Conservation (phyloP, 441 rosid genomes). For the Gossypium gossypioides region DNA sequence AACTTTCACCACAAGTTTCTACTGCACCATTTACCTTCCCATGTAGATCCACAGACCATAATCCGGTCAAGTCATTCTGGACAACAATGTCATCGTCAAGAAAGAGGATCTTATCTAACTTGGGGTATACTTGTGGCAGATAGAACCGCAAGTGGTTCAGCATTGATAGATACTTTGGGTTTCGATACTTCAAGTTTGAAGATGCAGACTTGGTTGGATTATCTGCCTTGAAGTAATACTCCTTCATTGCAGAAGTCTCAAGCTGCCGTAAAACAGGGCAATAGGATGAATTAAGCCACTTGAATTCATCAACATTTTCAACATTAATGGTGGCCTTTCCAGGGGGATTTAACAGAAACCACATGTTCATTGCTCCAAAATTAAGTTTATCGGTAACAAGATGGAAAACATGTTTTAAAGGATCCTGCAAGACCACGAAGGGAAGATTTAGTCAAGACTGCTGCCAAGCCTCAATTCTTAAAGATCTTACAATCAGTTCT, state of each 20-base stretch:
- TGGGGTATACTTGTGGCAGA: conserved; percentile 88
- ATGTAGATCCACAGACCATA: conserved; percentile 69
- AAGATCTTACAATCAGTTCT: conserved; percentile 2
- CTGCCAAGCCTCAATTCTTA: neutral
- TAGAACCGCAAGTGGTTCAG: conserved; percentile 89
- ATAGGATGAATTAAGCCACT: conserved; percentile 94
- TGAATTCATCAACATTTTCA: conserved; percentile 87
- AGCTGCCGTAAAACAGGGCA: conserved; percentile 97
- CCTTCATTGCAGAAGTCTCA: conserved; percentile 90
- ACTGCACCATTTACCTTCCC: conserved; percentile 97
- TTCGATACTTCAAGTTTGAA: conserved; percentile 86
- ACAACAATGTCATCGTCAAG: conserved; percentile 93
- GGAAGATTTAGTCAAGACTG: conserved; percentile 7
- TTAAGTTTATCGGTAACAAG: conserved; percentile 91
- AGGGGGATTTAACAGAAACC: conserved; percentile 95
- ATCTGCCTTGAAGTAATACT: conserved; percentile 91
- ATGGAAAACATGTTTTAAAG: conserved; percentile 90
- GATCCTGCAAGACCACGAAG: conserved; percentile 48
- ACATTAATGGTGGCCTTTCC: conserved; percentile 85
- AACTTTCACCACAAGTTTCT: conserved; percentile 95
- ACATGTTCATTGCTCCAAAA: conserved; percentile 96
- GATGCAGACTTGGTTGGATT: conserved; percentile 85
- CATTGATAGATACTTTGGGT: conserved; percentile 96
- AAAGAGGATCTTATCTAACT: conserved; percentile 78
- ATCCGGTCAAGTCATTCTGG: conserved; percentile 80